phyloP scores from a whole-genome alignment of 2,329 filamentous ascomycete genomes.

The Hymenoscyphus repandus region DNA sequence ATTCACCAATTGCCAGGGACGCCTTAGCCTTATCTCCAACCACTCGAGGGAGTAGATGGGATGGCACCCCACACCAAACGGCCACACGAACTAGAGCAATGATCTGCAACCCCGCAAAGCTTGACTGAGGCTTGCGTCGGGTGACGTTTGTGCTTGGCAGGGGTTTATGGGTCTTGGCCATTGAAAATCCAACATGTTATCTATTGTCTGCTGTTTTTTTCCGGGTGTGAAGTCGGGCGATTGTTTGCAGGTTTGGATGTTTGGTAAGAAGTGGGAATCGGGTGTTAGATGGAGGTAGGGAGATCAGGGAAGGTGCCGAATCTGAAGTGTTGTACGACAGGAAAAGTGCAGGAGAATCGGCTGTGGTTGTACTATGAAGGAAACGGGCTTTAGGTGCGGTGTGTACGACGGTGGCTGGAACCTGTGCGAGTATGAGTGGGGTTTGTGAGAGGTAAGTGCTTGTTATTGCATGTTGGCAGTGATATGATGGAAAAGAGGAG shows the following conservation, averaged over 20 bases:
- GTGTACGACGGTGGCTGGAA: too few relatives aligned
- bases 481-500: neutral
- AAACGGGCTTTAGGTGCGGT: too few relatives aligned
- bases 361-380: too few relatives aligned
- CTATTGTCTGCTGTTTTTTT: neutral
- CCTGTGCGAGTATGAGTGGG: too few relatives aligned
- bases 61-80: too few relatives aligned
- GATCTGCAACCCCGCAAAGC: slow-evolving; percentile 8
- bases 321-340: too few relatives aligned
- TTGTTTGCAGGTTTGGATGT: too few relatives aligned
- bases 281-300: neutral
- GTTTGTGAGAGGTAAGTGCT: neutral
- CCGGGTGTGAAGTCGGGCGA: too few relatives aligned
- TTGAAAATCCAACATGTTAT: neutral
- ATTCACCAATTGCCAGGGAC: neutral
- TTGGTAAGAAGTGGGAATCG: too few relatives aligned
- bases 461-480: neutral
- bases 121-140: slow-evolving; percentile 5
- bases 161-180: slow-evolving; percentile 8
- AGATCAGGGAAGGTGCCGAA: neutral
- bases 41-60: neutral
- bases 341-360: too few relatives aligned
- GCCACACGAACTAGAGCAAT: neutral
- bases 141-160: slow-evolving; percentile 14
- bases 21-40: neutral